Percentiles rank a stretch among this genome's conserved stretches.
Conservation (phyloP, 2,329 filamentous ascomycete species). For the Pyrenophora graminea region DNA sequence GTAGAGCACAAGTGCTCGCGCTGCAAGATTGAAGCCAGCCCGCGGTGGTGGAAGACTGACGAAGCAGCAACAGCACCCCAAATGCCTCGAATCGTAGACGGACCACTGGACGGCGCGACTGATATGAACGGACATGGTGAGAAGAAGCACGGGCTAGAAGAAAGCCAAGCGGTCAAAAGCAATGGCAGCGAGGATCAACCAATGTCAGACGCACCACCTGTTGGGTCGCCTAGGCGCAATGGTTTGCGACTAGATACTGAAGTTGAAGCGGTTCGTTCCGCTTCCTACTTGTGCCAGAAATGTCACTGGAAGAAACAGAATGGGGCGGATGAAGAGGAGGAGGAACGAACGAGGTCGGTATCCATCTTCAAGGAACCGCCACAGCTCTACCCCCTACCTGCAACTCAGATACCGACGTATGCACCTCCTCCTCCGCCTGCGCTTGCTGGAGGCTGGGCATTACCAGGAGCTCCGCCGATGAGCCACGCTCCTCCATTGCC, state of each 20-base stretch:
- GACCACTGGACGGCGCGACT: constrained; percentile 20
- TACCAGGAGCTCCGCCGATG: constrained; percentile 24
- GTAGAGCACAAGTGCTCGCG: constrained; percentile 48
- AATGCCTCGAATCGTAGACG: constrained; percentile 24
- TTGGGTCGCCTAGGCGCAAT: constrained; percentile 19
- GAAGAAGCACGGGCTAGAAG: constrained; percentile 21
- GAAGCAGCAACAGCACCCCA: constrained; percentile 16
- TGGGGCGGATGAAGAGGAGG: constrained; percentile 35
- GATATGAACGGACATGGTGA: constrained; percentile 23
- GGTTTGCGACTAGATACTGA: constrained; percentile 33
- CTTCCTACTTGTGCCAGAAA: constrained; percentile 52
- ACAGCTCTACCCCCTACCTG: constrained; percentile 37
- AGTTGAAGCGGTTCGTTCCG: constrained; percentile 13
- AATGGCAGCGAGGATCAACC: constrained; percentile 28
- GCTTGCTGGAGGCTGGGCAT: constrained; percentile 27
- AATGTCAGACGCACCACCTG: constrained; percentile 38
- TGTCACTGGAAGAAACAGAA: constrained; percentile 54
- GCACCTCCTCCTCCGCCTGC: constrained; percentile 23
- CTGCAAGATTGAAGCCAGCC: constrained; percentile 68
- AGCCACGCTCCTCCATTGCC: constrained; percentile 38
- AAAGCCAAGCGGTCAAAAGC: constrained; percentile 27
- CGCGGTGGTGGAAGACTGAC: constrained; percentile 58
- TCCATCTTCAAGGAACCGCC: constrained; percentile 41
- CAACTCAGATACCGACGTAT: constrained; percentile 37
- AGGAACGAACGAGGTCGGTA: constrained; percentile 35